Conservation (phyloP, 2,329 filamentous ascomycete species). For the Colletotrichum sp. region DNA sequence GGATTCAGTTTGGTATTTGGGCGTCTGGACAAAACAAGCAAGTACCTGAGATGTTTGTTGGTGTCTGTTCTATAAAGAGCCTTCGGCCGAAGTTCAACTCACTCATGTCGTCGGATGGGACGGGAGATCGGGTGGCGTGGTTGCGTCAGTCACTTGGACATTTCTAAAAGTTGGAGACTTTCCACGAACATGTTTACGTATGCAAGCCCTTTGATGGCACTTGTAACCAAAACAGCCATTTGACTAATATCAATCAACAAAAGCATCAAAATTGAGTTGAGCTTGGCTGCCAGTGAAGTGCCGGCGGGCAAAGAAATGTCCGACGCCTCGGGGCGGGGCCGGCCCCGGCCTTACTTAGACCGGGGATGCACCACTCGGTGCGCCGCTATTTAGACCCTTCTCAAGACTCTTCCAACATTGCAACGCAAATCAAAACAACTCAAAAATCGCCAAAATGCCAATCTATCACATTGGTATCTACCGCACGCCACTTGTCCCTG, state of each 20-base stretch:
- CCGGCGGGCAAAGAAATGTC: neutral
- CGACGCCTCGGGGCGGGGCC: neutral
- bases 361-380: neutral
- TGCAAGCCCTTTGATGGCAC: neutral
- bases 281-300: neutral
- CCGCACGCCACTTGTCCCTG: too few relatives aligned
- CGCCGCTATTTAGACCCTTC: neutral
- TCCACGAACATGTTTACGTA: neutral
- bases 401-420: neutral
- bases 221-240: neutral
- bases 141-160: neutral
- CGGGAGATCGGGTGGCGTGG: neutral
- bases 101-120: neutral
- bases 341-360: neutral
- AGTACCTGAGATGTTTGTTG: neutral
- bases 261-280: neutral
- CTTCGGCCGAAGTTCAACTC: neutral
- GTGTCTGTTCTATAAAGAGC: neutral
- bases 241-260: neutral
- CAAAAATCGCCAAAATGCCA: neutral
- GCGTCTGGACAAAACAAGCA: neutral
- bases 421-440: neutral
- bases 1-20: neutral
- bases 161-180: neutral
- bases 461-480: constrained; percentile 11